These are phyloP conservation scores for Aspergillus ibericus DNA, from an alignment of 2,329 filamentous ascomycete species.

Conservation along the genomic window DNA sequence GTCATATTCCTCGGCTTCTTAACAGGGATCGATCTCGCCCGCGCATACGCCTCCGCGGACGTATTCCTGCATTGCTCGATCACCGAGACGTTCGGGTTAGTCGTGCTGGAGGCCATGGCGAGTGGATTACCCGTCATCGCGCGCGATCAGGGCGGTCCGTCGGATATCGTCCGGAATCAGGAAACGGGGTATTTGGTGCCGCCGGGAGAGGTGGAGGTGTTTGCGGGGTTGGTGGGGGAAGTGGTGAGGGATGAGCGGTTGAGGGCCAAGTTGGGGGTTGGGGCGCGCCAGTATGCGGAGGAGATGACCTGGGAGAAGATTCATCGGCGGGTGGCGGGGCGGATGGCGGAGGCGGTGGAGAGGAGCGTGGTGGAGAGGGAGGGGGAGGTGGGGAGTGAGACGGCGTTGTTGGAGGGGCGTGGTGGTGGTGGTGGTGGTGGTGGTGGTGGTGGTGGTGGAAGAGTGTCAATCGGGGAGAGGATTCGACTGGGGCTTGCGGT, in stretches of 20 bases:
- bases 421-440: neutral
- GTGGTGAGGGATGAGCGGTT: conserved; percentile 50
- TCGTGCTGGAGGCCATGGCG: conserved; percentile 70
- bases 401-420: neutral
- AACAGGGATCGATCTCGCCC: conserved; percentile 60
- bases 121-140: conserved; percentile 69
- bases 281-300: conserved; percentile 58
- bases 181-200: conserved; percentile 62
- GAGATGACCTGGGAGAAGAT: conserved; percentile 71
- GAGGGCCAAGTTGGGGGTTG: conserved; percentile 48
- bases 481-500: conserved; percentile 31
- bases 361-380: neutral
- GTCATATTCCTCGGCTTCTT: conserved; percentile 69
- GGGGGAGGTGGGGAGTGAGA: neutral
- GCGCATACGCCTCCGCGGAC: conserved; percentile 67
- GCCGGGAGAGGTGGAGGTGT: conserved; percentile 59
- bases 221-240: conserved; percentile 55
- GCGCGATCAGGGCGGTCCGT: conserved; percentile 68
- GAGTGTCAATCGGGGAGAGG: conserved; percentile 22
- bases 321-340: conserved; percentile 68
- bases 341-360: conserved; percentile 53
- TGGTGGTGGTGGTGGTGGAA: neutral
- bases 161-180: conserved; percentile 63
- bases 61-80: conserved; percentile 71
- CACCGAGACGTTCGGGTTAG: conserved; percentile 70